These are phyloP conservation scores for Blepharisma undulans DNA, from an alignment of 169 alveolate genomes.

Conservation along the genomic window DNA sequence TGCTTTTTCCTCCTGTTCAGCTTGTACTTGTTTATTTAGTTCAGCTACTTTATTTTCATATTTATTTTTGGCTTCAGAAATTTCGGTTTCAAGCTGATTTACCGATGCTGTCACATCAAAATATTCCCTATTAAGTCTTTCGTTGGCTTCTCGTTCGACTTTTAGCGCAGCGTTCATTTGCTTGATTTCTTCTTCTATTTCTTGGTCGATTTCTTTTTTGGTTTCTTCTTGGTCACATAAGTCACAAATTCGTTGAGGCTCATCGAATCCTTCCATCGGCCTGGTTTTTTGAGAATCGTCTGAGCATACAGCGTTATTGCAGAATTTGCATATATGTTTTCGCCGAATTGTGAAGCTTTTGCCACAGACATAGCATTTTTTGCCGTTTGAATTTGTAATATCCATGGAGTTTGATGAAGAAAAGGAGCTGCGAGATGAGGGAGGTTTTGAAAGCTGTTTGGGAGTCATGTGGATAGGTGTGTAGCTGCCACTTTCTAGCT, in stretches of 20 bases:
- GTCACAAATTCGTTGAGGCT: neutral
- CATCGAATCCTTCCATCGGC: neutral
- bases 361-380: conserved; percentile 1
- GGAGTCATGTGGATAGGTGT: neutral
- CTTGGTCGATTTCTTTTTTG: neutral
- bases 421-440: neutral
- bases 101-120: neutral
- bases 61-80: neutral
- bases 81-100: neutral
- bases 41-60: neutral
- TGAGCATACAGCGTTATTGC: conserved; percentile 11
- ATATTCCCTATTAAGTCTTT: conserved; percentile 23
- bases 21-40: neutral
- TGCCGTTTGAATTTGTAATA: neutral
- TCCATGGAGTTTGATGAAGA: neutral
- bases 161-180: neutral
- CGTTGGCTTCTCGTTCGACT: neutral
- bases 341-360: neutral
- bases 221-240: neutral
- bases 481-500: neutral
- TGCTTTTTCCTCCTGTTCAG: neutral
- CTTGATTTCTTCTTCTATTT: neutral
- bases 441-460: neutral
- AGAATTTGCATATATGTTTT: neutral
- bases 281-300: neutral